Conservation (phyloP, 768 basidiomycete species). For the Lactifluus hygrophoroides region DNA sequence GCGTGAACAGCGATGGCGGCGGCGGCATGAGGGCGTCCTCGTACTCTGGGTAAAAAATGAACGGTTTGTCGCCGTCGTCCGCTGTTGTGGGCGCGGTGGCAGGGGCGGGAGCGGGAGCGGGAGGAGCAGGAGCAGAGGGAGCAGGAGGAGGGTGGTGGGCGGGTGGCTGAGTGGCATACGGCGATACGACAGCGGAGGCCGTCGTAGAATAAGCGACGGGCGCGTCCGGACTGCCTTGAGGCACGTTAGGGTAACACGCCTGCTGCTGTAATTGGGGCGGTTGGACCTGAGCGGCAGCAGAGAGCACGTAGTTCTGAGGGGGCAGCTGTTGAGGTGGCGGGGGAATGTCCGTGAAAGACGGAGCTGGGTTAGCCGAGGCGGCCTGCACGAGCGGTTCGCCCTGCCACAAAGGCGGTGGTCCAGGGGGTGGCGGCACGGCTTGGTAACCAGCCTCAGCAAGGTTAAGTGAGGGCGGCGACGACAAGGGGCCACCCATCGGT, state of each 20-base stretch:
- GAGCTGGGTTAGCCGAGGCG: conserved; percentile 3
- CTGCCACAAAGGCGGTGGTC: conserved; percentile 11
- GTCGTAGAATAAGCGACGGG: conserved; percentile 2
- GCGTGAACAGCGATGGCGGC: conserved; percentile 2
- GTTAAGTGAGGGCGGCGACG: neutral
- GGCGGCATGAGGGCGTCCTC: conserved; percentile 8
- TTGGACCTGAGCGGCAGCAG: neutral
- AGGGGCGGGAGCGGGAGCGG: neutral
- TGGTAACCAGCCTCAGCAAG: neutral
- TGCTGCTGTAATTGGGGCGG: neutral
- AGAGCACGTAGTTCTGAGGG: neutral
- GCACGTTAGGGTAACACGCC: conserved; percentile 5
- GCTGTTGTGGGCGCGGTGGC: neutral
- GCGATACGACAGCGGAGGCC: neutral
- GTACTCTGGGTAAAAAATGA: conserved; percentile 21
- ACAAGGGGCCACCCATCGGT: conserved; percentile 3
- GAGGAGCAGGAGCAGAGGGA: neutral
- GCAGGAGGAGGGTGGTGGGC: neutral
- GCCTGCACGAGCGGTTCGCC: neutral
- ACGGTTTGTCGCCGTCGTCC: conserved; percentile 20
- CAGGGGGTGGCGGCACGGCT: neutral
- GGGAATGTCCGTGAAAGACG: conserved; percentile 12
- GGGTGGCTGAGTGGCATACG: neutral
- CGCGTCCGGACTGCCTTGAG: conserved; percentile 5
- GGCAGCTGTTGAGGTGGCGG: neutral